Base-by-base conservation (phyloP, 257 asterid species). In the Capsicum pubescens region DNA sequence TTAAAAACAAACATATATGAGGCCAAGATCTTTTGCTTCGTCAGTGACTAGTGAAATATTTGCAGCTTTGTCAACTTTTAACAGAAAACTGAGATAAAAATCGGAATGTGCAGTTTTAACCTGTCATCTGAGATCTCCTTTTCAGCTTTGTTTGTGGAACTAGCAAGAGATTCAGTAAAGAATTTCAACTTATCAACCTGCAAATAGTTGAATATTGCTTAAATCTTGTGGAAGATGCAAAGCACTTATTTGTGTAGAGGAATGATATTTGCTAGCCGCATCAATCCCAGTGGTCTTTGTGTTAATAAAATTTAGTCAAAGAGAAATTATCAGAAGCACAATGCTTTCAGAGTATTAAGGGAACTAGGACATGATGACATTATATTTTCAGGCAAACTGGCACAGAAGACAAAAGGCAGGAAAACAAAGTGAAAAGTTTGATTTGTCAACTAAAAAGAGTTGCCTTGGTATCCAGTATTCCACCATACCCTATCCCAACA, bases 151-250 rank as follows among this genome's bases (percentile, higher is more conserved):
- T 86, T 66, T 86, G 93, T 83, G 80, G 99, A 96, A 91, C 92
- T 95, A 79, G 92, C 91, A 80, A 96, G 94, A 85, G 99, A 96
- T 90, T 94, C 99, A 19, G 93, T 90, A 86, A 96, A 90, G 85
- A 93, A 93, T 90, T 94, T 94, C 92, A 96, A 87, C 91, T 96
- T 96, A 91, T 96, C 99, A 88, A 94, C 95, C 99, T 96, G 91
- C 81, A 82, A 88, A 86, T 77, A 87, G 87, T 67, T 85, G 79
- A 87, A 84, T 64, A 70, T 58, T 85, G 72, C 48, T 88, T 83
- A 88, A 86, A 54, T n/a, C 19, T 8, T 26, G 16, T 14, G 50
- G 64, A 77, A 77, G 64, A 77, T 77, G 26, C 50, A 77, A 77
- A 77, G 26, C 19, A 26, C 81, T 50, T 52, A 77, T 52, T 74